A percentile compares a stretch with the other conserved stretches of the same genome.
These are phyloP conservation scores for Corrigiola litoralis DNA, from an alignment of 179 eudicot genomes.

Conservation along the genomic window DNA sequence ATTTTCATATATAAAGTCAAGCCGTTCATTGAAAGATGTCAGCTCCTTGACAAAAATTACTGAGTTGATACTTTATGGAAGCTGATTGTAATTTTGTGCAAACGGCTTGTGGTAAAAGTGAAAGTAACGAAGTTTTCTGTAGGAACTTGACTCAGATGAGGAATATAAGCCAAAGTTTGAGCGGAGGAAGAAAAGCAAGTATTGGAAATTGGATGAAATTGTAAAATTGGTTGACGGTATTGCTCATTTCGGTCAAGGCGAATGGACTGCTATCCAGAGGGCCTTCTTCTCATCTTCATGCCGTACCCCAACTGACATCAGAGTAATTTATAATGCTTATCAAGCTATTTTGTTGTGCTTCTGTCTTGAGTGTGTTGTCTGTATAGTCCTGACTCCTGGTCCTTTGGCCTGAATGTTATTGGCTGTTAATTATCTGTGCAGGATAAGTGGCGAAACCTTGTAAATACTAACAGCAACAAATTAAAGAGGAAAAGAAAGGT, in stretches of 20 bases:
- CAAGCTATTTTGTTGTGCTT: neutral
- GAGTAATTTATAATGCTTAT: constrained; percentile 1
- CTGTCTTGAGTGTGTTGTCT: neutral
- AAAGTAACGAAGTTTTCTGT: neutral
- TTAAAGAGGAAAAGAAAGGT: neutral
- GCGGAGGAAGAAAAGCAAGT: neutral
- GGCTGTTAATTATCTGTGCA: constrained; percentile 7
- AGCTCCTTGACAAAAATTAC: neutral
- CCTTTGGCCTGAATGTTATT: neutral
- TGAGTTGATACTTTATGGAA: neutral
- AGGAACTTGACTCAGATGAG: constrained; percentile 5
- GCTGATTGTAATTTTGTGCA: neutral
- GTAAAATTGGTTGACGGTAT: constrained; percentile 8
- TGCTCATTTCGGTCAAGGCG: constrained; percentile 9
- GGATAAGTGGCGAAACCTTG: constrained; percentile 19
- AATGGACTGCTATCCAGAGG: constrained; percentile 3
- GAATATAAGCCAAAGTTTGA: neutral
- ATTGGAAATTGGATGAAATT: constrained; percentile 7
- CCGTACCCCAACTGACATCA: constrained; percentile 10
- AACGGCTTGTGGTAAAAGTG: neutral
- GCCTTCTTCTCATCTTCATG: constrained; percentile 4
- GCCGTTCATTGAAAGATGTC: neutral
- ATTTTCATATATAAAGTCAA: neutral
- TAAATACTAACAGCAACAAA: neutral
- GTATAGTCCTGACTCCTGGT: neutral